A percentile compares a stretch with the other conserved stretches of the same genome.
Conservation (phyloP, 768 basidiomycete genomes). For the Hygrocybe punicea region DNA sequence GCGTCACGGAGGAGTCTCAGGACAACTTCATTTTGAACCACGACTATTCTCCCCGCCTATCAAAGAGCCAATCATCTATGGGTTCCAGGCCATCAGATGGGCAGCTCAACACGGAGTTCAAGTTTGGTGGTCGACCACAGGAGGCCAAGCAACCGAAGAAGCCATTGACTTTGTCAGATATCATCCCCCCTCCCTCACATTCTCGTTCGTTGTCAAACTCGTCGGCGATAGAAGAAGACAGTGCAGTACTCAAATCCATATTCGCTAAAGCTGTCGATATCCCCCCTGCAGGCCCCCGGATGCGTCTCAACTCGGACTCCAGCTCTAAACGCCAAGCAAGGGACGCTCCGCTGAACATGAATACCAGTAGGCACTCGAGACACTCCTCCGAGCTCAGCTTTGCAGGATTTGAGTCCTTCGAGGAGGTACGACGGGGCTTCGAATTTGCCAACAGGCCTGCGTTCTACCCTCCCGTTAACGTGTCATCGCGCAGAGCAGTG, state of each 20-base stretch:
- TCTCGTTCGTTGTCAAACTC: constrained; percentile 47
- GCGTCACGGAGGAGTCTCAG: constrained; percentile 32
- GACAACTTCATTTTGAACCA: constrained; percentile 20
- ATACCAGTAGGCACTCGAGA: constrained; percentile 35
- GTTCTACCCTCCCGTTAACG: constrained; percentile 57
- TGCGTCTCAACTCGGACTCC: constrained; percentile 41
- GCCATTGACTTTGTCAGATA: constrained; percentile 65
- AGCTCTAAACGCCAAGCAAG: constrained; percentile 37
- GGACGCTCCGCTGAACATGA: constrained; percentile 14
- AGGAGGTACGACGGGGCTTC: constrained; percentile 75
- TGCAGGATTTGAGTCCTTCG: constrained; percentile 68
- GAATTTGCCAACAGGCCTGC: constrained; percentile 64
- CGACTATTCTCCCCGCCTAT: constrained; percentile 3
- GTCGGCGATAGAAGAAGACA: constrained; percentile 47
- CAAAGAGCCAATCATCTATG: constrained; percentile 30
- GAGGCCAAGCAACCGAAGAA: constrained; percentile 25
- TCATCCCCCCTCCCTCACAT: constrained; percentile 64
- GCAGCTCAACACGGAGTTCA: constrained; percentile 67
- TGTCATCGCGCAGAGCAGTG: constrained; percentile 33
- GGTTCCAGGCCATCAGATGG: constrained; percentile 56
- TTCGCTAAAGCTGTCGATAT: constrained; percentile 45
- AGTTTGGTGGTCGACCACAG: constrained; percentile 58
- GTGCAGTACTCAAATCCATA: constrained; percentile 54
- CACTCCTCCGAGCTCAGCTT: constrained; percentile 62
- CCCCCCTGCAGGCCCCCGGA: constrained; percentile 34